Evolutionary conservation across 2,329 filamentous ascomycete species (phyloP).

Genomic region (Hymenoscyphus repandus): DNA sequence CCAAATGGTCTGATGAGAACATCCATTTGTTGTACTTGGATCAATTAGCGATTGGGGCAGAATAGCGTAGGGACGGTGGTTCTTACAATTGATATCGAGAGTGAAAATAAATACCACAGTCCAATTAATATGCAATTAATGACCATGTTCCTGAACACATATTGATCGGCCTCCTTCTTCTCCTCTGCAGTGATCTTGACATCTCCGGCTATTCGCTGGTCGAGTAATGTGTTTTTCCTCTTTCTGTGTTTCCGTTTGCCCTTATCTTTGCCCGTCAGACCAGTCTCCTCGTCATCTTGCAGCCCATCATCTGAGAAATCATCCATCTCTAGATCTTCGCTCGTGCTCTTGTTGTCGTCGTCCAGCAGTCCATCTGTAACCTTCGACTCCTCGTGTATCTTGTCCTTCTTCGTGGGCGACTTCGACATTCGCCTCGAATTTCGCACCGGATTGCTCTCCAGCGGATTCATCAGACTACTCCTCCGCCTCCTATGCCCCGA

Average conservation of each 20-base stretch:
- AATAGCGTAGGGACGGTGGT: background rate
- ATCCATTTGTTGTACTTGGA: slow-evolving; percentile 98
- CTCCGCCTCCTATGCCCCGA: slow-evolving; percentile 30
- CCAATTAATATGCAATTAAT: slow-evolving; percentile 78
- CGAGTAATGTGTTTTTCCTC: slow-evolving; percentile 61
- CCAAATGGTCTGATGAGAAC: slow-evolving; percentile 79
- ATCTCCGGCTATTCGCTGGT: slow-evolving; percentile 61
- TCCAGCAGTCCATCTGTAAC: slow-evolving; percentile 21
- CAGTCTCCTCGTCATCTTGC: slow-evolving; percentile 85
- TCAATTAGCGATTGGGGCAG: slow-evolving; percentile 7
- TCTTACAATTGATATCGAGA: slow-evolving; percentile 84
- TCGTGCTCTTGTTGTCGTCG: slow-evolving; percentile 22
- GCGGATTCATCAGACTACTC: slow-evolving; percentile 28
- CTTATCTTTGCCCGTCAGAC: slow-evolving; percentile 69
- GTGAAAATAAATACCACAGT: slow-evolving; percentile 85
- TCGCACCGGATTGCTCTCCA: slow-evolving; percentile 11
- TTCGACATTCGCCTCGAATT: slow-evolving; percentile 13
- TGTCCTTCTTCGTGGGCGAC: slow-evolving; percentile 15
- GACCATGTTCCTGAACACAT: slow-evolving; percentile 61
- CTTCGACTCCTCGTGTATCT: slow-evolving; percentile 19
- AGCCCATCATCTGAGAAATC: slow-evolving; percentile 62
- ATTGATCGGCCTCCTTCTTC: slow-evolving; percentile 69
- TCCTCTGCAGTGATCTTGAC: slow-evolving; percentile 63
- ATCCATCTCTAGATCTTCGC: slow-evolving; percentile 52
- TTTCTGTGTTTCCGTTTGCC: slow-evolving; percentile 62